These are phyloP conservation scores for Pythium rishiriense DNA, from an alignment of 352 stramenopile species.

Conservation along the genomic window DNA sequence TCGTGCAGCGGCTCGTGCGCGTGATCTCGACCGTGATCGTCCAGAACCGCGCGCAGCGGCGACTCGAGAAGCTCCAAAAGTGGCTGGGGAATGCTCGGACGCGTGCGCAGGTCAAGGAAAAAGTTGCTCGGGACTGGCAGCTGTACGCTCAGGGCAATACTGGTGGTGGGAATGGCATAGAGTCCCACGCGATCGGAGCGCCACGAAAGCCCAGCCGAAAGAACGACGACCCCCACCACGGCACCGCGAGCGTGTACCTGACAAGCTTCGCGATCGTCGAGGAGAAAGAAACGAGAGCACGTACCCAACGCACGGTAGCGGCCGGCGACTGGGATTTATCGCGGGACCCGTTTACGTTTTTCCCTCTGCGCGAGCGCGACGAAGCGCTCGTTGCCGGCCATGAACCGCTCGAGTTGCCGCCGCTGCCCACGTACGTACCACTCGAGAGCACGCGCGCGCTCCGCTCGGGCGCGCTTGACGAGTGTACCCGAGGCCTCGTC, in stretches of 20 bases:
- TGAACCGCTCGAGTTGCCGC: conserved; percentile 46
- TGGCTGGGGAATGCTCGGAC: conserved; percentile 57
- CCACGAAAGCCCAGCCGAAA: no score
- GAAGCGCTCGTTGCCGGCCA: conserved; percentile 73
- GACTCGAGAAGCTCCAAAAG: conserved; percentile 51
- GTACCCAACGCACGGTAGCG: conserved; percentile 37
- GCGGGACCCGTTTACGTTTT: conserved; percentile 59
- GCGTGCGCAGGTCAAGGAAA: conserved; percentile 51
- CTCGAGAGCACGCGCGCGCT: conserved; percentile 42
- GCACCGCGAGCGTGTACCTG: conserved; percentile 32
- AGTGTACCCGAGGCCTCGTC: conserved; percentile 27
- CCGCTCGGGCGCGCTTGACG: conserved; percentile 46
- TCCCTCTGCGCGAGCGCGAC: conserved; percentile 60
- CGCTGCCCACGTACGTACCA: conserved; percentile 61
- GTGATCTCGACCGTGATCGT: conserved; percentile 79
- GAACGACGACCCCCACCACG: not conserved
- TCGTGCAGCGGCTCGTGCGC: conserved; percentile 66
- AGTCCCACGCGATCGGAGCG: no score
- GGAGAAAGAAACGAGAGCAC: conserved; percentile 45
- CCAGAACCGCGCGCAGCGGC: conserved; percentile 52
- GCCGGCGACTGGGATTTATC: conserved; percentile 42
- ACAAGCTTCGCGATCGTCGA: conserved; percentile 64
- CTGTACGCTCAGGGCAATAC: no score
- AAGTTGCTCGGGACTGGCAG: conserved; percentile 61
- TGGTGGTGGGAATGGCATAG: no score